Conservation (phyloP, 768 basidiomycete genomes). For the Boletus rex-veris region DNA sequence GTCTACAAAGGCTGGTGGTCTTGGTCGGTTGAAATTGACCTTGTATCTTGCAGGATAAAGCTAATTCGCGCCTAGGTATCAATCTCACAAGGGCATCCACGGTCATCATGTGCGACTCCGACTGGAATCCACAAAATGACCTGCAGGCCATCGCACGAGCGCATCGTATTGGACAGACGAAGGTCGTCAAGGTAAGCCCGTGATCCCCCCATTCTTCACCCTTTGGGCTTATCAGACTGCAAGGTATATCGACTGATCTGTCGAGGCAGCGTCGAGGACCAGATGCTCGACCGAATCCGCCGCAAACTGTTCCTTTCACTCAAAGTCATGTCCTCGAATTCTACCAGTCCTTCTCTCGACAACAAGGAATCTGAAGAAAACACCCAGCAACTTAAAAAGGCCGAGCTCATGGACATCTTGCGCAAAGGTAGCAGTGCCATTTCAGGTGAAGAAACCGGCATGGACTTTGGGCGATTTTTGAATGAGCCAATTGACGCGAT, state of each 20-base stretch:
- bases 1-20: conserved; percentile 68
- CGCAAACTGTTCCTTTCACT: conserved; percentile 66
- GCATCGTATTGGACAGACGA: conserved; percentile 77
- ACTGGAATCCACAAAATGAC: conserved; percentile 75
- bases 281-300: conserved; percentile 68
- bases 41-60: neutral
- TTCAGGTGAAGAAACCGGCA: conserved; percentile 35
- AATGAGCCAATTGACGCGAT: conserved; percentile 43
- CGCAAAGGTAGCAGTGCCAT: conserved; percentile 58
- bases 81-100: conserved; percentile 80
- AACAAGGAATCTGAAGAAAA: conserved; percentile 23
- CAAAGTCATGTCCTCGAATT: conserved; percentile 55
- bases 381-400: conserved; percentile 33
- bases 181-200: conserved; percentile 52
- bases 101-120: conserved; percentile 76
- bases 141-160: conserved; percentile 84
- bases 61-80: conserved; percentile 49
- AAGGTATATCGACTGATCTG: conserved; percentile 70
- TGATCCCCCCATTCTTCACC: neutral
- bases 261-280: conserved; percentile 69
- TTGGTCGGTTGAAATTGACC: conserved; percentile 39
- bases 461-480: conserved; percentile 43
- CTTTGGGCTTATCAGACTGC: neutral
- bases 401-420: conserved; percentile 54
- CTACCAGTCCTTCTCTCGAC: conserved; percentile 15